Evolutionary conservation across 192 early-diverging fungal genomes (phyloP).

Genomic region (Bifiguratus adelaidae): DNA sequence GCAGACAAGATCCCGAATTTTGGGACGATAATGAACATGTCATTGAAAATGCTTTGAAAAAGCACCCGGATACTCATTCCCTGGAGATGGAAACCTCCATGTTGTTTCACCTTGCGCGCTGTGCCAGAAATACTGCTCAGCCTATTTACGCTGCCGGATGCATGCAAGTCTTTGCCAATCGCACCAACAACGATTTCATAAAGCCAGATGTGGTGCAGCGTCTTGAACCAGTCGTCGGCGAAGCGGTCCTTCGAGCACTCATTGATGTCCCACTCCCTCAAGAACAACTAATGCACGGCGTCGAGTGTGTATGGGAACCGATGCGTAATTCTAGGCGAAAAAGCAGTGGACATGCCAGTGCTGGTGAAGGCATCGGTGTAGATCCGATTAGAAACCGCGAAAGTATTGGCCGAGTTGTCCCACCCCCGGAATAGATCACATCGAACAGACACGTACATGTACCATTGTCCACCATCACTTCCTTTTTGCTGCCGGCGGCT

Average conservation of each 20-base stretch:
- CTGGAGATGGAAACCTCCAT: constrained; percentile 88
- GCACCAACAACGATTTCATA: constrained; percentile 60
- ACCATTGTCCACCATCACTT: too few species aligned
- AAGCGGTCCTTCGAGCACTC: constrained; percentile 53
- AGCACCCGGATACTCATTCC: constrained; percentile 37
- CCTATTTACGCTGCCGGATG: constrained; percentile 65
- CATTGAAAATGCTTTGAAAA: constrained; percentile 26
- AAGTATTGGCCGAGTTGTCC: too few species aligned
- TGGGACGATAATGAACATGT: constrained; percentile 67
- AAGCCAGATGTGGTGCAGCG: constrained; percentile 28
- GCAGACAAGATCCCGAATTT: constrained; percentile 57
- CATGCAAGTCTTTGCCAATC: constrained; percentile 77
- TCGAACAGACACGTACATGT: too few species aligned
- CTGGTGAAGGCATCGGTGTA: too few species aligned
- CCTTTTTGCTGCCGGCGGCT: too few species aligned
- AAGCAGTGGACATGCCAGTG: too few species aligned
- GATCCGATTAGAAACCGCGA: too few species aligned
- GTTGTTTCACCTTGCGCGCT: constrained; percentile 71
- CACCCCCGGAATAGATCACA: too few species aligned
- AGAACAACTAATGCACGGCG: constrained; percentile 20
- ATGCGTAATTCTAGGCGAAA: too few species aligned
- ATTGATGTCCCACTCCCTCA: constrained; percentile 26
- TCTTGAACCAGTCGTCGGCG: constrained; percentile 44
- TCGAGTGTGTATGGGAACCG: too few species aligned
- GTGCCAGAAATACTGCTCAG: constrained; percentile 16